Conservation (phyloP, 305 asterid species). For the Solanum aculeatissimum region DNA sequence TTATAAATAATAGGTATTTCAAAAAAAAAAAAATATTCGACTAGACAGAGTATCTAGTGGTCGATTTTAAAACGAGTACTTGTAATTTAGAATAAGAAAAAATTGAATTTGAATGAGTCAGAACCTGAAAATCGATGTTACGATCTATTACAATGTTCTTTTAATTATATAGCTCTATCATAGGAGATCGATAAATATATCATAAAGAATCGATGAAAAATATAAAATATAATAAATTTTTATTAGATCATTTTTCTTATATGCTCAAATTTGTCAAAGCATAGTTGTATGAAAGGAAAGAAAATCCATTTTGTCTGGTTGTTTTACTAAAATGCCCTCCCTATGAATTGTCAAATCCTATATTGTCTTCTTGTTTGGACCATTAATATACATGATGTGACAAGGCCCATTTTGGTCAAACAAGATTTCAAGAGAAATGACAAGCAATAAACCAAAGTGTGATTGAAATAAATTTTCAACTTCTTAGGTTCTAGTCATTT, state of each 20-base stretch:
- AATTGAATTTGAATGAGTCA: neutral
- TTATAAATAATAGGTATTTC: neutral
- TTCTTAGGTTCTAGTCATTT: neutral
- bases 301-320: neutral
- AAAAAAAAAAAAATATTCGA: neutral
- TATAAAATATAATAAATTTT: neutral
- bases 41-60: neutral
- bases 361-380: neutral
- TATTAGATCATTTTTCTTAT: neutral
- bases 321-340: neutral
- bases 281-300: neutral
- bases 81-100: neutral
- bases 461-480: neutral
- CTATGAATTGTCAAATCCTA: conserved; percentile 8
- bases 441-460: neutral
- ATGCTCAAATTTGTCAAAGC: neutral
- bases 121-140: neutral
- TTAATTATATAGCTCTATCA: neutral
- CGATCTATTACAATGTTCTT: neutral
- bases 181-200: neutral
- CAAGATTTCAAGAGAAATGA: neutral
- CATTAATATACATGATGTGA: neutral
- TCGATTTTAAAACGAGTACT: neutral
- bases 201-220: neutral
- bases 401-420: neutral